phyloP scores from a whole-genome alignment of 129 eudicot species.

The Apium graveolens region DNA sequence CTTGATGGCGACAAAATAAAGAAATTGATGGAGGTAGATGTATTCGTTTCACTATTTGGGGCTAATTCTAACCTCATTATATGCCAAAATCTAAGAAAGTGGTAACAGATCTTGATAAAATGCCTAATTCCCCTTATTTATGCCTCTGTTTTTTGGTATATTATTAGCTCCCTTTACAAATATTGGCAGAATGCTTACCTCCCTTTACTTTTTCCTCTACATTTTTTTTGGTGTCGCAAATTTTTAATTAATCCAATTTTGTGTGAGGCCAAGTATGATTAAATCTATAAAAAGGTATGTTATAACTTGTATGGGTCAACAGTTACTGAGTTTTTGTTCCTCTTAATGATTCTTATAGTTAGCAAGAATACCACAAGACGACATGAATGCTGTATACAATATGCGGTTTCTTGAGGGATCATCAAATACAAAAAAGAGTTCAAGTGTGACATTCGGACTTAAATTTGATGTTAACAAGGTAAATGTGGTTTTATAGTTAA shows the following conservation, averaged over 20 bases:
- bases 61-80: background rate
- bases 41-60: background rate
- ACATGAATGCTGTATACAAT: slow-evolving; percentile 75
- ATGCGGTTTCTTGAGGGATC: slow-evolving; percentile 78
- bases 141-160: background rate
- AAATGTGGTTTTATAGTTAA: background rate
- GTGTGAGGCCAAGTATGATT: background rate
- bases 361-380: slow-evolving; percentile 69
- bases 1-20: slow-evolving; percentile 65
- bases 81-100: background rate
- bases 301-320: background rate
- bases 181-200: background rate
- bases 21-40: slow-evolving; percentile 66
- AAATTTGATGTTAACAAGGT: slow-evolving; percentile 83
- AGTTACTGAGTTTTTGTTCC: background rate
- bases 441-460: slow-evolving; percentile 49
- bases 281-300: background rate
- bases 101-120: background rate
- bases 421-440: slow-evolving; percentile 61
- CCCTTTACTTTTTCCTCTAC: background rate
- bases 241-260: background rate
- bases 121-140: background rate
- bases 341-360: slow-evolving; percentile 33
- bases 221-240: background rate
- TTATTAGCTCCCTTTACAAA: background rate